Base-by-base conservation (phyloP, 2,329 filamentous ascomycete species). In the Xylaria sp. region DNA sequence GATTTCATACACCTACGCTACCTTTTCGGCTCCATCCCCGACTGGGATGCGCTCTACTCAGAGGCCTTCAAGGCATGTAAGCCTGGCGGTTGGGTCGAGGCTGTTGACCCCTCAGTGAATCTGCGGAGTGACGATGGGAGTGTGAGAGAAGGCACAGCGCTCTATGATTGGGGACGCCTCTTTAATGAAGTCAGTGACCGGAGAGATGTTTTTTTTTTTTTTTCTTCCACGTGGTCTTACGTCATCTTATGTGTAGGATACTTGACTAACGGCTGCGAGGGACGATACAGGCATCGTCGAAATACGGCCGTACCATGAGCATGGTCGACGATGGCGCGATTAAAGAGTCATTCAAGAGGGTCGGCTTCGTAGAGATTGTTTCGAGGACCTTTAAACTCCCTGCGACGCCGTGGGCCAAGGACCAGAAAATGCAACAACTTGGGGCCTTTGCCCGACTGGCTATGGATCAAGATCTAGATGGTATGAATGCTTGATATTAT, bases 1-100 rank as follows among this genome's bases (percentile, higher is more conserved):
- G 87, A 90, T 78, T 87, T 85, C 72, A 84, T 90, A 66, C 88
- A 89, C 75, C 84, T 84, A 4, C 83, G 85, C 50, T 81, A 87
- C 72, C 80, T 89, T 71, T 79, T 83, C 2, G 87, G 87, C 51
- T 82, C 83, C 62, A 83, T 88, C 68, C 76, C 81, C 3, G 86
- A 87, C 67, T 88, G 86, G 75, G 82, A 83, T 60, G 81, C 83
- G 53, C 75, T 89, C 16, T 81, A 88, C 68, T 78, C 78, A 42
- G 84, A 85, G 69, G 77, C 85, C 6, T 85, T 79, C 74, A 81
- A 80, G 67, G 83, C 87, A 65, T 79, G 87, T 37, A 84, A 84
- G 68, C 87, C 87, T 0, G 87, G 87, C 16, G 68, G 71, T 4
- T 73, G 68, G 68, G 63, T 69, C 12, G 68, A 73, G 60, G 60